phyloP scores from a whole-genome alignment of 345 rosid genomes.

The Psidium guajava region DNA sequence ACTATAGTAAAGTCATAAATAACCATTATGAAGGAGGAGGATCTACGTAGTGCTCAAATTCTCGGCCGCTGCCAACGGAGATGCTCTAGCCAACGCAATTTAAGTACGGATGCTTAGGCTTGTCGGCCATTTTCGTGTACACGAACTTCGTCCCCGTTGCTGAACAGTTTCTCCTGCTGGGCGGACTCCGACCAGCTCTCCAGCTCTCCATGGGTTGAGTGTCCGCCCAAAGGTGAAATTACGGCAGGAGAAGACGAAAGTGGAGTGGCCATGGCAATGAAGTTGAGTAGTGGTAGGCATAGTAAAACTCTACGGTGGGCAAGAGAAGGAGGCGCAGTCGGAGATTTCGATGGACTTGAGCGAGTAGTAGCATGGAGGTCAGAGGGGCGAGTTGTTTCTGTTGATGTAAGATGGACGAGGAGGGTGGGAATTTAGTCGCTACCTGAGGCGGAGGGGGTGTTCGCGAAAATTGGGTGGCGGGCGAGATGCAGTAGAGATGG shows the following conservation, averaged over 20 bases:
- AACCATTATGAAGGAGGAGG: no score
- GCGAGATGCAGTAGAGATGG: no score
- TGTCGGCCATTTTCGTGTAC: constrained; percentile 54
- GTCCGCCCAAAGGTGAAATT: constrained; percentile 88
- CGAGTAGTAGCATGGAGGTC: constrained; percentile 73
- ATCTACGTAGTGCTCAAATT: constrained; percentile 9
- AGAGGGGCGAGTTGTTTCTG: no score
- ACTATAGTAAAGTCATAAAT: no score
- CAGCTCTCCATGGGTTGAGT: constrained; percentile 75
- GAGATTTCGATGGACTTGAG: constrained; percentile 63
- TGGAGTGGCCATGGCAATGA: constrained; percentile 47
- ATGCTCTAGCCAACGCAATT: constrained; percentile 71
- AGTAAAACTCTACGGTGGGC: constrained; percentile 59
- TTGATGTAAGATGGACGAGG: no score
- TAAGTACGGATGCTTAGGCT: constrained; percentile 79
- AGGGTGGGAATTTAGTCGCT: neutral
- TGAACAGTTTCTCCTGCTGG: constrained; percentile 12
- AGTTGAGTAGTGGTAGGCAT: constrained; percentile 89
- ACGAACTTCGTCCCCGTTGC: constrained; percentile 6
- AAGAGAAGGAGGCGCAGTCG: constrained; percentile 52
- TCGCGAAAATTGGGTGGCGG: no score
- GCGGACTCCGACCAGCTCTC: constrained; percentile 71
- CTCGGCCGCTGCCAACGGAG: constrained; percentile 61
- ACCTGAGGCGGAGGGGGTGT: no score
- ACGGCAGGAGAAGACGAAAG: constrained; percentile 27